phyloP scores from a whole-genome alignment of 306 rosid species.

The Vigna radiata region DNA sequence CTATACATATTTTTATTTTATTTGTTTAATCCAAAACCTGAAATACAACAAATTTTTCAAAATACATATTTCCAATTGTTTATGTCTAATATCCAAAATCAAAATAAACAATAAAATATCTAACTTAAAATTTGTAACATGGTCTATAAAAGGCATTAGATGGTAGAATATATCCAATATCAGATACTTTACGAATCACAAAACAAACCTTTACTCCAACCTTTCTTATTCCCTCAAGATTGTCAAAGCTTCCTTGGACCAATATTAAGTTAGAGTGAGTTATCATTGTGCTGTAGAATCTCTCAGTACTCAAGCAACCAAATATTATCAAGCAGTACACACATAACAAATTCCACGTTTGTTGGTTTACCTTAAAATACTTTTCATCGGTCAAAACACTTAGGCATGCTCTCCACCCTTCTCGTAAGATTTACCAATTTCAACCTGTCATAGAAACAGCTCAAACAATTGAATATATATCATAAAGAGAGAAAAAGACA shows the following conservation, averaged over 20 bases:
- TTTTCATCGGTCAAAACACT: slow-evolving; percentile 93
- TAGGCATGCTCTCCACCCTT: slow-evolving; percentile 97
- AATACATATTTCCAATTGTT: too few relatives aligned
- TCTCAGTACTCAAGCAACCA: slow-evolving; percentile 27
- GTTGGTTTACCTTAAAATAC: slow-evolving; percentile 77
- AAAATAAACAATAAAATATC: too few relatives aligned
- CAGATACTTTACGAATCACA: not conserved
- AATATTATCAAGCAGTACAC: slow-evolving; percentile 20
- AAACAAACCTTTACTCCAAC: slow-evolving; percentile 90
- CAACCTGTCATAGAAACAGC: slow-evolving; percentile 62
- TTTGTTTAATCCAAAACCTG: too few relatives aligned
- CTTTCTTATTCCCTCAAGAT: slow-evolving; percentile 77
- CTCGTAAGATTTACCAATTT: slow-evolving; percentile 88
- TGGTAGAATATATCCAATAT: slow-evolving; percentile 29
- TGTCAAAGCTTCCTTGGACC: slow-evolving; percentile 90
- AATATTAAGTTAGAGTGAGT: slow-evolving; percentile 41
- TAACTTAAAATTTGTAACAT: not conserved
- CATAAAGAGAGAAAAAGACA: slow-evolving; percentile 28
- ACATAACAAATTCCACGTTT: slow-evolving; percentile 10
- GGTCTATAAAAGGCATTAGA: slow-evolving; percentile 42
- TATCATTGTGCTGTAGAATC: slow-evolving; percentile 35
- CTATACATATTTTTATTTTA: too few relatives aligned
- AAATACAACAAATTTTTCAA: too few relatives aligned
- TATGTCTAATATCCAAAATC: too few relatives aligned
- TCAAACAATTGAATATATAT: slow-evolving; percentile 13